Percentiles rank a stretch among this genome's conserved stretches.
Evolutionary conservation across 1,284 basidiomycete genomes (phyloP).

Genomic region (Melampsora occidentalis): DNA sequence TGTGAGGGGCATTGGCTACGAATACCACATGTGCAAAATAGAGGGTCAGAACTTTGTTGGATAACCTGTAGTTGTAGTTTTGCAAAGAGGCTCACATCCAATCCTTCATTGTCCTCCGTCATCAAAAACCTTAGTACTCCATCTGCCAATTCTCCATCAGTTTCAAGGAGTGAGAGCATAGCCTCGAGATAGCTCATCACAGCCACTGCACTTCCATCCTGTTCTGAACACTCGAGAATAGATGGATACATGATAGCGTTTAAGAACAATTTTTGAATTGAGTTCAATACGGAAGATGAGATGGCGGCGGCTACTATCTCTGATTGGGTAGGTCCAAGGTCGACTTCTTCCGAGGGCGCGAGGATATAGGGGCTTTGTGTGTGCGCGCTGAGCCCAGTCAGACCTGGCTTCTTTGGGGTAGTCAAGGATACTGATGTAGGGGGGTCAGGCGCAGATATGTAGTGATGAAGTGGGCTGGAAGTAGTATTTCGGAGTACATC

Average conservation of each 20-base stretch:
- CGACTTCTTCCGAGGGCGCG: background rate
- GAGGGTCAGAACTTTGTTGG: background rate
- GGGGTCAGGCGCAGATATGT: conserved; percentile 55
- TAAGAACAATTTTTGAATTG: conserved; percentile 79
- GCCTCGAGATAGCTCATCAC: conserved; percentile 95
- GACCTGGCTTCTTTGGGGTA: conserved; percentile 48
- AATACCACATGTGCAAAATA: background rate
- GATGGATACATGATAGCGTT: conserved; percentile 92
- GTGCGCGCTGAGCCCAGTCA: conserved; percentile 57
- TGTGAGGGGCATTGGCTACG: conserved; percentile 2
- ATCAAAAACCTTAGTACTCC: conserved; percentile 74
- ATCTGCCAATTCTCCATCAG: conserved; percentile 65
- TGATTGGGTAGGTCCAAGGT: conserved; percentile 6
- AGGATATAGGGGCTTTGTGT: background rate
- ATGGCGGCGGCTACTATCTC: conserved; percentile 44
- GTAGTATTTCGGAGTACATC: conserved; percentile 64
- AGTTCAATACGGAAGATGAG: conserved; percentile 67
- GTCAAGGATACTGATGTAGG: conserved; percentile 35
- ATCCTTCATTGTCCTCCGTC: conserved; percentile 73
- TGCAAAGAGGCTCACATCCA: conserved; percentile 50
- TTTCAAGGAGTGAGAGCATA: conserved; percentile 71
- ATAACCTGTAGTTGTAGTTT: background rate
- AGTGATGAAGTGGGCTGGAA: conserved; percentile 58
- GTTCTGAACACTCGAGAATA: conserved; percentile 84
- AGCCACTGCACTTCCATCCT: conserved; percentile 88